Evolutionary conservation across 257 asterid species (phyloP), one percentile per base, ranked within the genome.

Genomic region (Apocynum venetum): DNA sequence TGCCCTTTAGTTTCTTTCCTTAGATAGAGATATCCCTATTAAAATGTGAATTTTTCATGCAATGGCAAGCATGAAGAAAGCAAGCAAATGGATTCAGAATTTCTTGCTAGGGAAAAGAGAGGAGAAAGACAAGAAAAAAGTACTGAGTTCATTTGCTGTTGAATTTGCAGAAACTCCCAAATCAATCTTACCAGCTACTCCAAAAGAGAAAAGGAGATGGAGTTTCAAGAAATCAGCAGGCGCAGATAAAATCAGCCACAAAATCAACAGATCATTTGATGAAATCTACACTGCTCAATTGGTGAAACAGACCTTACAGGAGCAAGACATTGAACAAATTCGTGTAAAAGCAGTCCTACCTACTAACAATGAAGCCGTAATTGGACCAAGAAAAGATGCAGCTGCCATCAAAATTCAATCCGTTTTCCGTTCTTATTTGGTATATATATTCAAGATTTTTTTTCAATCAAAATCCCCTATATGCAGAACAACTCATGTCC

Each of bases 331-430:
- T 80, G 82, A 72, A 59, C 86, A 81, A 69, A 79, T 43, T 80
- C 79, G 74, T 11, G 52, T 46, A 13, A 66, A 71, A 63, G 78
- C 80, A 12, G 20, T 48, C 52, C 52, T 77, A 19, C 53, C 82
- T 66, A 46, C 79, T 44, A 65, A 36, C 55, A 61, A 59, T 75
- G 38, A 12, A 55, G 20, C 44, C 5, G 65, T 0, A 63, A 63
- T 63, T 38, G 19, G 77, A 55, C 36, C 51, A 0, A 55, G n/a
- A 48, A 76, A 74, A 72, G 80, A 76, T 79, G 89, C 80, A 49
- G 95, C 96, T 25, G 96, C 96, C 64, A 88, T 87, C 74, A 91
- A 76, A 71, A 89, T 92, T 78, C 97, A 92, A 75, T 88, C 95
- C 8, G 63, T 55, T 59, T 92, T 89, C 71, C 96, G 97, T 60